Evolutionary conservation across 192 early-diverging fungal species (phyloP).

Genomic region (Linnemannia zychae): DNA sequence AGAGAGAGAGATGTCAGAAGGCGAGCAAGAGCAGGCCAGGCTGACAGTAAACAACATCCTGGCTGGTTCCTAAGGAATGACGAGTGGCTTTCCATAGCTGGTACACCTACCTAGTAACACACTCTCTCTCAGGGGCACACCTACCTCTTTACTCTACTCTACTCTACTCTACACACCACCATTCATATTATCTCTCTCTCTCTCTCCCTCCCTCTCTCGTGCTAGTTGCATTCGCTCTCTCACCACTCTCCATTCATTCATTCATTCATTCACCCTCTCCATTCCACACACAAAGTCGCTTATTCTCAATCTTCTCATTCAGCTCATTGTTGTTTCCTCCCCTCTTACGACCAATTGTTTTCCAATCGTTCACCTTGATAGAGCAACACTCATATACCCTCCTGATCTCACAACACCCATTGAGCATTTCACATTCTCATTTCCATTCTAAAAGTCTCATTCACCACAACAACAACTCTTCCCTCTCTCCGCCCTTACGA

Average conservation of each 20-base stretch:
- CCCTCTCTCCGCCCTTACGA: not conserved
- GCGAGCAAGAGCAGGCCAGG: not conserved
- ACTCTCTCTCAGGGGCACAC: no score
- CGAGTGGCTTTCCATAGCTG: not conserved
- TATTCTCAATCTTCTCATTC: no score
- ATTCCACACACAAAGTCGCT: not conserved
- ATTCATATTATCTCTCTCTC: not conserved
- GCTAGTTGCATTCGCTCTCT: not conserved
- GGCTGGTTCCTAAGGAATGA: not conserved
- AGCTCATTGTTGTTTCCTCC: not conserved
- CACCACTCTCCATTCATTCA: not conserved
- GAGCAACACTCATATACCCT: no score
- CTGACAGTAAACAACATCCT: not conserved
- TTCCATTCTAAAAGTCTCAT: not conserved
- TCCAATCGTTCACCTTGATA: not conserved
- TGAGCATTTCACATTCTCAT: not conserved
- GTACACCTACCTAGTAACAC: no score
- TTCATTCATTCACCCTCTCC: not conserved
- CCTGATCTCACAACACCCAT: not conserved
- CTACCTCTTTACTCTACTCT: no score
- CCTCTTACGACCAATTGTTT: not conserved
- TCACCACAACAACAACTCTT: not conserved
- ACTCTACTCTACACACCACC: not conserved
- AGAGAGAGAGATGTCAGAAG: not conserved
- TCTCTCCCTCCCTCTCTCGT: not conserved